phyloP scores from a whole-genome alignment of 352 stramenopile species.

The Globisporangium spinosum region DNA sequence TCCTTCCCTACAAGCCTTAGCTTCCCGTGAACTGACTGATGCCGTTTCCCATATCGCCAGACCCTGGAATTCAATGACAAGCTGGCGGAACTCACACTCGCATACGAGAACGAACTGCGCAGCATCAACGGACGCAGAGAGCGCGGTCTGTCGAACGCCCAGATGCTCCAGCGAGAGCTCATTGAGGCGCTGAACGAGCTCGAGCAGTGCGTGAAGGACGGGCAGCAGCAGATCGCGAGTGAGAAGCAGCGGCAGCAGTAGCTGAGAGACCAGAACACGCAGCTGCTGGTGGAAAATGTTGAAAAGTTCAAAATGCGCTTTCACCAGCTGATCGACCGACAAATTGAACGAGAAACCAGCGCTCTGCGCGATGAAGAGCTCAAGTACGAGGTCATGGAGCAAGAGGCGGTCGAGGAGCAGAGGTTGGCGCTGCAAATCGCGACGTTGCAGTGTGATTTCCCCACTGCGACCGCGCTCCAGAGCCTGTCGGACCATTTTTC shows the following conservation, averaged over 20 bases:
- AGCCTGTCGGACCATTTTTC: slow-evolving; percentile 37
- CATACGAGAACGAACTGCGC: slow-evolving; percentile 56
- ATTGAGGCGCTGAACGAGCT: slow-evolving; percentile 54
- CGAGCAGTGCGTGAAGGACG: slow-evolving; percentile 40
- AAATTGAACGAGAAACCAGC: slow-evolving; percentile 22
- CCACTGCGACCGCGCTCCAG: slow-evolving; percentile 40
- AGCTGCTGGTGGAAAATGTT: slow-evolving; percentile 35
- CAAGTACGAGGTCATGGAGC: slow-evolving; percentile 41
- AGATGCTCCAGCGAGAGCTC: slow-evolving; percentile 66
- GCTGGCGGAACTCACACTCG: slow-evolving; percentile 44
- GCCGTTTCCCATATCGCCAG: slow-evolving; percentile 13
- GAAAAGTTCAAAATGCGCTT: slow-evolving; percentile 31
- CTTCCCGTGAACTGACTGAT: not conserved
- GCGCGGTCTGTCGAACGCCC: slow-evolving; percentile 38
- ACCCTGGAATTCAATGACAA: slow-evolving; percentile 65
- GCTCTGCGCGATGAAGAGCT: slow-evolving; percentile 30
- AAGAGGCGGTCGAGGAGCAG: slow-evolving; percentile 43
- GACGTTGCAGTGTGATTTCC: slow-evolving; percentile 33
- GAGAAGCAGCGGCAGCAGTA: slow-evolving; percentile 45
- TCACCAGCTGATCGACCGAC: slow-evolving; percentile 16
- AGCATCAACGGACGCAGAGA: slow-evolving; percentile 40
- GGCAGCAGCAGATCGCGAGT: slow-evolving; percentile 36
- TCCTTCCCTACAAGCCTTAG: not conserved
- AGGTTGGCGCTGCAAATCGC: slow-evolving; percentile 32
- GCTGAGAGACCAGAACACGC: slow-evolving; percentile 37